Evolutionary conservation across 129 eudicot genomes (phyloP).

Genomic region (Mikania micrantha): DNA sequence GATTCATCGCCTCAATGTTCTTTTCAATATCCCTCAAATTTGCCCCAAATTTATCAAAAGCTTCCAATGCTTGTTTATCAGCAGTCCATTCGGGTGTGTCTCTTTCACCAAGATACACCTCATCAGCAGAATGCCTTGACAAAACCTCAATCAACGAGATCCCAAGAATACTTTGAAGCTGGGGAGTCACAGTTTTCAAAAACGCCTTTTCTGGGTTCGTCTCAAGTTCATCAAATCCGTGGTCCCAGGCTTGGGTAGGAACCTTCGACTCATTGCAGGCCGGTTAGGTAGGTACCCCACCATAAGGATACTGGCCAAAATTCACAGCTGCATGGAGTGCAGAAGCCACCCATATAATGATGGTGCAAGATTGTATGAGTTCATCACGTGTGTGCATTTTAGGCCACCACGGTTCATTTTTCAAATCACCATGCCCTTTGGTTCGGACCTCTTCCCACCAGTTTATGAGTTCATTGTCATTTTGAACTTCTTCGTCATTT

Average conservation of each 20-base stretch:
- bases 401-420: constrained; percentile 85
- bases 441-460: constrained; percentile 76
- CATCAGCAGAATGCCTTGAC: constrained; percentile 75
- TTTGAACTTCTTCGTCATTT: constrained; percentile 31
- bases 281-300: constrained; percentile 75
- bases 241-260: constrained; percentile 51
- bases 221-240: constrained; percentile 50
- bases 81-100: constrained; percentile 64
- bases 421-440: constrained; percentile 77
- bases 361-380: constrained; percentile 60
- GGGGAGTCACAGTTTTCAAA: constrained; percentile 67
- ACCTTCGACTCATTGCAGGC: constrained; percentile 62
- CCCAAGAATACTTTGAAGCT: constrained; percentile 58
- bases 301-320: constrained; percentile 88
- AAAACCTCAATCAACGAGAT: constrained; percentile 61
- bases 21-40: constrained; percentile 44
- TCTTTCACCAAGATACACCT: constrained; percentile 65
- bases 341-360: constrained; percentile 71
- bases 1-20: constrained; percentile 38
- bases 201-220: constrained; percentile 50
- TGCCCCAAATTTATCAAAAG: constrained; percentile 47
- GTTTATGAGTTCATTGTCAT: constrained; percentile 46
- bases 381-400: constrained; percentile 55
- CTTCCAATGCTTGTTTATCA: constrained; percentile 40
- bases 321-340: constrained; percentile 90